Evolutionary conservation across 169 alveolate genomes (phyloP), one percentile per base, ranked within the genome.

Genomic region (Cryptosporidium xiaoi): DNA sequence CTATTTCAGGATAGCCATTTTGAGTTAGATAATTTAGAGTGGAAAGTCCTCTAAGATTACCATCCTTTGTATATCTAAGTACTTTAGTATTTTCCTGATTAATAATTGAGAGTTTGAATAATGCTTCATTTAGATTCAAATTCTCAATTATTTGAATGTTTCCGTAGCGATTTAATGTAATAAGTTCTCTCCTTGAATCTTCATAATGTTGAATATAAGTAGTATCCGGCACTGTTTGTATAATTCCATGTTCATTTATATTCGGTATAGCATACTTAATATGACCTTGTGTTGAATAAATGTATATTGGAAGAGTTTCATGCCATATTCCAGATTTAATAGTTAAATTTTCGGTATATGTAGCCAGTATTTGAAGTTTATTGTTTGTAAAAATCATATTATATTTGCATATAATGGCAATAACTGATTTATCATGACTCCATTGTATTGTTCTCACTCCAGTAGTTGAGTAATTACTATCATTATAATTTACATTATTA

Each of bases 1-100:
- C 96, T 7, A 93, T 64, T 36, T 91, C 94, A 3, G 95, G 68
- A 64, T 91, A 93, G 1, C 92, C 91, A 67, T 93, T 69, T 65
- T 92, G 91, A 18, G 92, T 85, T 10, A 93, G 62, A 84, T 93
- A 93, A 12, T 92, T 71, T 50, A 92, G 71, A n/a, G 93, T 65
- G 16, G 93, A 60, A 51, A 90, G 92, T 53, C 96, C 96, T 18
- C 82, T 58, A 27, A 82, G 82, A 24, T 90, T 82, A 20, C 89
- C 93, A 29, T 82, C 65, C 18, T 83, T 60, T 51, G 92, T 77
- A 16, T 89, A 82, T 24, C 77, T 53, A 18, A 91, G 51, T 5
- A 92, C 92, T 51, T 85, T 93, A 33, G 53, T 82, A 65, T 89
- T 67, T 29, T 91, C 92, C 64, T 91, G 92, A 31, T 91, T 92